phyloP scores from a whole-genome alignment of 177 flowering plant genomes.

The Vitis hybrid region DNA sequence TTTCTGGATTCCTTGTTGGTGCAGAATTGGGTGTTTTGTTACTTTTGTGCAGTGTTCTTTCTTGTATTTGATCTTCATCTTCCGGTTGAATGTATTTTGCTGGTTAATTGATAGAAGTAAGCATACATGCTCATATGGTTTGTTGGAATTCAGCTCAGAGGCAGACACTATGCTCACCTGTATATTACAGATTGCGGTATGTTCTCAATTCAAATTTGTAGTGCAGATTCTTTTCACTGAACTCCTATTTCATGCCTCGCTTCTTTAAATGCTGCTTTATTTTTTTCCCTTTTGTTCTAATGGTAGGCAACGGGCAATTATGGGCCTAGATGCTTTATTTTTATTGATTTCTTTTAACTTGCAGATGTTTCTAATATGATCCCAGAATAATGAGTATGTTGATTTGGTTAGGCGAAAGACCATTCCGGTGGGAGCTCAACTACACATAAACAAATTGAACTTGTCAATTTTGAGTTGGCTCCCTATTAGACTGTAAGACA shows the following conservation, averaged over 20 bases:
- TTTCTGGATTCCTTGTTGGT: slow-evolving; percentile 15
- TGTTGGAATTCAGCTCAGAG: slow-evolving; percentile 23
- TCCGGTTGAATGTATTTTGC: slow-evolving; percentile 15
- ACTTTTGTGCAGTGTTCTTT: slow-evolving; percentile 26
- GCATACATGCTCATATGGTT: slow-evolving; percentile 16
- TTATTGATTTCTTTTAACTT: too few species aligned
- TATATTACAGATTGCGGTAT: slow-evolving; percentile 27
- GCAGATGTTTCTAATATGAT: too few species aligned
- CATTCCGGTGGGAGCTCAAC: too few species aligned
- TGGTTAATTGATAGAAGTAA: slow-evolving; percentile 22
- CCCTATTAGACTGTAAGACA: too few species aligned
- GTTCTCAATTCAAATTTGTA: slow-evolving; percentile 7
- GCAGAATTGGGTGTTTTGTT: slow-evolving; percentile 18
- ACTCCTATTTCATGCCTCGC: background rate
- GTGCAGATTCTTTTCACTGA: background rate
- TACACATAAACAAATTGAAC: too few species aligned
- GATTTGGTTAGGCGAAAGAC: too few species aligned
- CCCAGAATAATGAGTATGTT: too few species aligned
- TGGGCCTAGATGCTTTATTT: too few species aligned
- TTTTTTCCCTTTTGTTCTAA: too few species aligned
- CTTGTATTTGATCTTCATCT: slow-evolving; percentile 17
- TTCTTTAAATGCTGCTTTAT: too few species aligned
- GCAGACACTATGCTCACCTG: slow-evolving; percentile 21
- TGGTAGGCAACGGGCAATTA: too few species aligned
- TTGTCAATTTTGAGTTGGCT: too few species aligned